These are phyloP conservation scores for Pseudogymnoascus sp. DNA, from an alignment of 2,329 filamentous ascomycete species.

Conservation along the genomic window DNA sequence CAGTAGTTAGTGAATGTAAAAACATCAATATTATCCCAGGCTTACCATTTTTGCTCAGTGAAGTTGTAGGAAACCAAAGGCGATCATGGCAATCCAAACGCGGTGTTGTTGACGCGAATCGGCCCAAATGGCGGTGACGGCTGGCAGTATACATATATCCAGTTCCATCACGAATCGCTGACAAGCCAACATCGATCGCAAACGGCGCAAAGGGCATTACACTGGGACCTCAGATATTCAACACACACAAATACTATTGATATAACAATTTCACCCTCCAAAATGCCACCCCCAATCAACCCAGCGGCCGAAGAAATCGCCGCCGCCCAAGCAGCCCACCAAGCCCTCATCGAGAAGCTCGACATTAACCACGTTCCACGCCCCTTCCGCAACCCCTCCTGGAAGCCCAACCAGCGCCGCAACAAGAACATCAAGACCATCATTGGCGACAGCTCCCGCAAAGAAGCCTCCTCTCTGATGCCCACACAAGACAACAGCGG, in stretches of 20 bases:
- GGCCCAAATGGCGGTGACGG: conserved; percentile 11
- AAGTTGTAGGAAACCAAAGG: not conserved
- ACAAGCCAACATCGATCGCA: not conserved
- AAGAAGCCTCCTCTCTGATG: conserved; percentile 72
- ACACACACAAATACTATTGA: not conserved
- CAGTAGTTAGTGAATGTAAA: not conserved
- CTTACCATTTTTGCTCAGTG: conserved; percentile 15
- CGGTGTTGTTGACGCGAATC: conserved; percentile 14
- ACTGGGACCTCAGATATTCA: not conserved
- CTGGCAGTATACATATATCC: conserved; percentile 10
- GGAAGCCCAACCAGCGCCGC: conserved; percentile 88
- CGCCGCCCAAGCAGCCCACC: conserved; percentile 65
- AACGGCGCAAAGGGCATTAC: not conserved
- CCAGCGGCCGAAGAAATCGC: conserved; percentile 26
- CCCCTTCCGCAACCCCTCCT: conserved; percentile 80
- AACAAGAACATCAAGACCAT: conserved; percentile 99
- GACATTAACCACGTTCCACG: conserved; percentile 83
- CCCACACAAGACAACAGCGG: conserved; percentile 78
- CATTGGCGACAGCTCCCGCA: conserved; percentile 76
- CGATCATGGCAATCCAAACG: conserved; percentile 3
- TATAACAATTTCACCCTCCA: not conserved
- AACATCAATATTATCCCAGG: not conserved
- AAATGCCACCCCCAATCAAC: conserved; percentile 6
- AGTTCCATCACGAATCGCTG: not conserved
- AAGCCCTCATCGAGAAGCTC: conserved; percentile 78